Conservation (phyloP, 306 rosid species). For the Cucurbita argyrosperma region DNA sequence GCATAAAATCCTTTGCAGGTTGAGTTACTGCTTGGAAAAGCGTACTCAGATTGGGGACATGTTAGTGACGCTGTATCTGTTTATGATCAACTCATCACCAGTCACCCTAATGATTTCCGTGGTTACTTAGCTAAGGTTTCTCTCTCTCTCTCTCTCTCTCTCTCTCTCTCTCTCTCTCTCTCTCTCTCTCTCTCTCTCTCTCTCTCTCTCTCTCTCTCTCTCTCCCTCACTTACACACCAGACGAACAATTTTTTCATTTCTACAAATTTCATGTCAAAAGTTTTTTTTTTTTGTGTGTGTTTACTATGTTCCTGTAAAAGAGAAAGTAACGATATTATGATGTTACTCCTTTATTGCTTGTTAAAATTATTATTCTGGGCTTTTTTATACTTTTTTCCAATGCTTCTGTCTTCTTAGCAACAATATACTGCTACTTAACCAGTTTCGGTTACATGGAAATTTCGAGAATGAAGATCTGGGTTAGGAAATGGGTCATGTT, state of each 20-base stretch:
- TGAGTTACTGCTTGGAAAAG: constrained; percentile 91
- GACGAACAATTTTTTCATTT: neutral
- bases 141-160: neutral
- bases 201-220: neutral
- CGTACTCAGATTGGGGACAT: constrained; percentile 93
- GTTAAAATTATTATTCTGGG: neutral
- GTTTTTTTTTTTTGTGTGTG: neutral
- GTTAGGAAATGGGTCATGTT: neutral
- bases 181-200: neutral
- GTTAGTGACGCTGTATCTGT: constrained; percentile 78
- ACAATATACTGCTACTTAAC: neutral
- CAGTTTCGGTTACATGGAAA: neutral
- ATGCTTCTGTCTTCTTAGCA: neutral
- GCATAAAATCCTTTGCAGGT: constrained; percentile 35
- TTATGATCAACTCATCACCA: constrained; percentile 62
- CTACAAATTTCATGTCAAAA: neutral
- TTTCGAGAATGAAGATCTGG: neutral
- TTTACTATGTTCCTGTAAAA: neutral
- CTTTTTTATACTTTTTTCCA: neutral
- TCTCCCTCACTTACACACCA: neutral
- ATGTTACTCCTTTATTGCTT: neutral
- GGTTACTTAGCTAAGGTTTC: constrained; percentile 88
- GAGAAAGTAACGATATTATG: too few relatives aligned
- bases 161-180: neutral
- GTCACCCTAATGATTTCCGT: constrained; percentile 72